These are phyloP conservation scores for Pseudogymnoascus sp. DNA, from an alignment of 2,329 filamentous ascomycete species.

Conservation along the genomic window DNA sequence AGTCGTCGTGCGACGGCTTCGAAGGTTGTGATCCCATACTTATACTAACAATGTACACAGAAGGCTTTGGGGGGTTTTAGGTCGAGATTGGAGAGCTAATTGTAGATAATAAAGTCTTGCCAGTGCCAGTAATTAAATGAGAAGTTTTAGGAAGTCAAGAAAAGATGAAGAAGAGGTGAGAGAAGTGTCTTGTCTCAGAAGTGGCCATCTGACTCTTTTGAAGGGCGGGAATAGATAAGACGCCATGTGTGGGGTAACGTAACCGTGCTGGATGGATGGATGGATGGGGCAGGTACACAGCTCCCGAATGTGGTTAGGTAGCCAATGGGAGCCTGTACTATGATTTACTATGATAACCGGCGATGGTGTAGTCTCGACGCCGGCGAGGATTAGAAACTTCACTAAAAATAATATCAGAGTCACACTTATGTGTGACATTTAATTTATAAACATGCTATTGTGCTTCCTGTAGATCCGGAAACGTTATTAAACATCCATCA, in stretches of 20 bases:
- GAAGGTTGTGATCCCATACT: background rate
- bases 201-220: background rate
- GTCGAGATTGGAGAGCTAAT: background rate
- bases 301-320: background rate
- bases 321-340: background rate
- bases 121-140: background rate
- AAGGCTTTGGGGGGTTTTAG: background rate
- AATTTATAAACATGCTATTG: background rate
- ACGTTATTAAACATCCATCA: background rate
- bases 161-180: background rate
- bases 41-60: background rate
- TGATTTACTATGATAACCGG: background rate
- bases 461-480: background rate
- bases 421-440: too few species aligned
- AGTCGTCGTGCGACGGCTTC: background rate
- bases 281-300: background rate
- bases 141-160: background rate
- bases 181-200: background rate
- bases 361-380: background rate
- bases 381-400: background rate
- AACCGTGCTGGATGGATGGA: background rate
- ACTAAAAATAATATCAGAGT: background rate
- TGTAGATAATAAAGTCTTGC: background rate
- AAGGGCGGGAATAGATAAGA: background rate
- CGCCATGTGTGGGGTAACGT: constrained; percentile 1